phyloP scores from a whole-genome alignment of 2,329 filamentous ascomycete genomes.

The Uncinocarpus reesii region DNA sequence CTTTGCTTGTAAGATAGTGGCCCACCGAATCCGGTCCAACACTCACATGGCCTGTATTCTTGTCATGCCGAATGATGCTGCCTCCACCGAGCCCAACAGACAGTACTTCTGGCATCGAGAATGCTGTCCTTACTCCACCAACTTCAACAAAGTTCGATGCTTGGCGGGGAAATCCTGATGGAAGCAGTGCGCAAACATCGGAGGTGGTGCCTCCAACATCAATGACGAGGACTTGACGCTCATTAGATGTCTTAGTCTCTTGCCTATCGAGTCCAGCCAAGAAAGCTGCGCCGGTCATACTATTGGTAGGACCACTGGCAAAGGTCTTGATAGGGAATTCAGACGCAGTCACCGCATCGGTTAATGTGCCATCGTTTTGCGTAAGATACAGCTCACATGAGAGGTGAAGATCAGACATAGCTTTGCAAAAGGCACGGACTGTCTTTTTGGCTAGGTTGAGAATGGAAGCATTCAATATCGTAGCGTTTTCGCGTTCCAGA shows the following conservation, averaged over 20 bases:
- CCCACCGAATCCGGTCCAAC: conserved; percentile 55
- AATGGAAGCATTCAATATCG: conserved; percentile 55
- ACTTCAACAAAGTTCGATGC: conserved; percentile 53
- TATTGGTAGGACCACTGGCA: conserved; percentile 54
- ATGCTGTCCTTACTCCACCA: conserved; percentile 55
- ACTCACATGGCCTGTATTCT: conserved; percentile 30
- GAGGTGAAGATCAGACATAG: conserved; percentile 43
- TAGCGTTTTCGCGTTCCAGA: conserved; percentile 53
- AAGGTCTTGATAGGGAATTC: conserved; percentile 52
- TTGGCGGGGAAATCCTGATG: conserved; percentile 54
- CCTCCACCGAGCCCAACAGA: conserved; percentile 51
- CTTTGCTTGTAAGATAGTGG: conserved; percentile 45
- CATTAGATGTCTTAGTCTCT: conserved; percentile 11
- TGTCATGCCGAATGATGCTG: conserved; percentile 32
- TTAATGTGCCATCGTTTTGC: conserved; percentile 54
- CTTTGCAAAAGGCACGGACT: conserved; percentile 46
- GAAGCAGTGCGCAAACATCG: conserved; percentile 51
- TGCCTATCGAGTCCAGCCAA: conserved; percentile 32
- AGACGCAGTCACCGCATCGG: conserved; percentile 45
- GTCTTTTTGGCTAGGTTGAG: conserved; percentile 48
- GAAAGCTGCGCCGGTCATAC: conserved; percentile 53
- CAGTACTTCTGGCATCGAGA: conserved; percentile 47
- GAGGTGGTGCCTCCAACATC: conserved; percentile 59
- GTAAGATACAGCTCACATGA: conserved; percentile 50
- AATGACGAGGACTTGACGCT: conserved; percentile 40